These are phyloP conservation scores for Neopestalotiopsis clavispora DNA, from an alignment of 2,329 filamentous ascomycete genomes.

Conservation along the genomic window DNA sequence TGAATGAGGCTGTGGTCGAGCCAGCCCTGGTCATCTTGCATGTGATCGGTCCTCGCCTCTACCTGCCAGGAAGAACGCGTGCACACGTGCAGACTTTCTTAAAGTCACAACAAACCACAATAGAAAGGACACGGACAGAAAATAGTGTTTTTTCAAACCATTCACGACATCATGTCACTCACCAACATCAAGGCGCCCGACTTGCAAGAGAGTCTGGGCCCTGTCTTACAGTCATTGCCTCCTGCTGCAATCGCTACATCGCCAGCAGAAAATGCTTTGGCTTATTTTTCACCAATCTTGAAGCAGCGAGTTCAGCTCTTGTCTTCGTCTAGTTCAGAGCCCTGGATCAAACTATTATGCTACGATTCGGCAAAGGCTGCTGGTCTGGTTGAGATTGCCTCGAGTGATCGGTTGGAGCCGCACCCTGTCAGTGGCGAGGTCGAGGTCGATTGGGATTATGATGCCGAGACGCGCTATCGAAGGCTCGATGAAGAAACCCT, in stretches of 20 bases:
- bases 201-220: conserved; percentile 53
- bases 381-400: conserved; percentile 64
- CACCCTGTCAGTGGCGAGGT: conserved; percentile 82
- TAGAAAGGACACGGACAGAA: not conserved
- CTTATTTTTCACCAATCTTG: conserved; percentile 68
- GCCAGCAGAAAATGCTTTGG: conserved; percentile 61
- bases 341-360: conserved; percentile 76
- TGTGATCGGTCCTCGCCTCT: not conserved
- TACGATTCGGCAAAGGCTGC: conserved; percentile 65
- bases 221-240: conserved; percentile 64
- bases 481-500: conserved; percentile 78
- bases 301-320: conserved; percentile 71
- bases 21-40: not conserved
- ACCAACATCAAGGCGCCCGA: conserved; percentile 48
- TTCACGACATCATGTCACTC: conserved; percentile 22
- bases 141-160: not conserved
- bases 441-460: conserved; percentile 72
- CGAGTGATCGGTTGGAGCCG: conserved; percentile 71
- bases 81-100: not conserved
- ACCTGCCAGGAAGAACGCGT: not conserved
- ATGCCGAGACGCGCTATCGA: conserved; percentile 66
- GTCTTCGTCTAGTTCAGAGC: conserved; percentile 59
- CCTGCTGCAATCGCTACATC: conserved; percentile 62
- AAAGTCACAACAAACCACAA: not conserved
- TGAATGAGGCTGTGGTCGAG: not conserved